A percentile compares a stretch with the other conserved stretches of the same genome.
phyloP scores from a whole-genome alignment of 768 basidiomycete species.

The Lentinus brumalis region DNA sequence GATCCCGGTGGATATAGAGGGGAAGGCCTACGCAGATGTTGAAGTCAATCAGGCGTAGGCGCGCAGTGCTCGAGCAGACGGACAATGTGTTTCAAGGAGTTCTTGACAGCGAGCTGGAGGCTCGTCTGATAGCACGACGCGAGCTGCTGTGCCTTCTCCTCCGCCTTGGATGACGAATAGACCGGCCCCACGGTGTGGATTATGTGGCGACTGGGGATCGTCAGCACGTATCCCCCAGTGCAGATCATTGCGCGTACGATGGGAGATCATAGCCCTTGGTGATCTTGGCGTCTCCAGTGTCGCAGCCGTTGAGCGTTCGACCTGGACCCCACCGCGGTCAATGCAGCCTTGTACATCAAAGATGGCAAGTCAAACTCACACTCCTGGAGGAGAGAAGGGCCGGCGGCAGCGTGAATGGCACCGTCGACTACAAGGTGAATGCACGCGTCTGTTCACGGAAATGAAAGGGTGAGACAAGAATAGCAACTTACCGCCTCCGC shows the following conservation, averaged over 20 bases:
- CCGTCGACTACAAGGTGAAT: slow-evolving; percentile 64
- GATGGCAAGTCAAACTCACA: slow-evolving; percentile 45
- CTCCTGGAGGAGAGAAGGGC: slow-evolving; percentile 63
- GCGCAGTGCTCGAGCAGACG: slow-evolving; percentile 21
- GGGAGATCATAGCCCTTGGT: slow-evolving; percentile 77
- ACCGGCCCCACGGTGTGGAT: slow-evolving; percentile 85
- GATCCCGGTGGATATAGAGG: slow-evolving; percentile 76
- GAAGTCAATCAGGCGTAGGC: neutral
- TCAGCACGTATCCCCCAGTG: neutral
- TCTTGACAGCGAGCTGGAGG: slow-evolving; percentile 60
- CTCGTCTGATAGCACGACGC: slow-evolving; percentile 70
- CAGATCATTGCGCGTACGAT: slow-evolving; percentile 51
- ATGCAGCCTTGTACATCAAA: neutral
- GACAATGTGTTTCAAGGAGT: slow-evolving; percentile 66
- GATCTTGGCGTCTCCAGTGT: slow-evolving; percentile 76
- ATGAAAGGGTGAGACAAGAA: neutral
- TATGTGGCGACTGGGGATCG: slow-evolving; percentile 55
- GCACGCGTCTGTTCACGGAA: neutral
- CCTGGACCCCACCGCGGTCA: slow-evolving; percentile 41
- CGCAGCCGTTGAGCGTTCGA: slow-evolving; percentile 62
- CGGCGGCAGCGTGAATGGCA: slow-evolving; percentile 79
- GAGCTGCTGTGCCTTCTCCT: slow-evolving; percentile 53
- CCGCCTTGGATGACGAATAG: slow-evolving; percentile 46
- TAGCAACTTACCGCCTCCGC: slow-evolving; percentile 65
- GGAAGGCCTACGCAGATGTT: slow-evolving; percentile 62